Conservation (phyloP, 2,329 filamentous ascomycete species). For the Pyrenophora seminiperda region DNA sequence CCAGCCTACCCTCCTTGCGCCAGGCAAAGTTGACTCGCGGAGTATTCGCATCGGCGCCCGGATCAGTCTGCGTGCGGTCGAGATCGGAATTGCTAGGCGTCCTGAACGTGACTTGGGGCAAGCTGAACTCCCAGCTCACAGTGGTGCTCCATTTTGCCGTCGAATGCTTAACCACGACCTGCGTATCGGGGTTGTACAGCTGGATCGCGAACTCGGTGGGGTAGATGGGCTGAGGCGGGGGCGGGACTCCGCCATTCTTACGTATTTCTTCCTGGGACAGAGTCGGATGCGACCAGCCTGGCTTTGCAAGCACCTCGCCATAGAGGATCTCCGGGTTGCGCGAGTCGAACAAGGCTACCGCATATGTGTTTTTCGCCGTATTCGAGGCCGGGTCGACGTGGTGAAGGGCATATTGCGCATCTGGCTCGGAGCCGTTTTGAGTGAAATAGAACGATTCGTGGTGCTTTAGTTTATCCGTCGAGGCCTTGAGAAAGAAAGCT, state of each 20-base stretch:
- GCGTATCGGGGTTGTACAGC: conserved; percentile 92
- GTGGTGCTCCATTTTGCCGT: conserved; percentile 79
- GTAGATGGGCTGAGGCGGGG: conserved; percentile 71
- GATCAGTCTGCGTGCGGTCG: conserved; percentile 72
- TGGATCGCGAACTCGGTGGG: conserved; percentile 82
- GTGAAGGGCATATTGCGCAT: conserved; percentile 79
- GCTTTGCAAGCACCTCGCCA: conserved; percentile 81
- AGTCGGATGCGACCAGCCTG: conserved; percentile 82
- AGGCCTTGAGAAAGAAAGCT: conserved; percentile 66
- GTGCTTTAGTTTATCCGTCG: conserved; percentile 57
- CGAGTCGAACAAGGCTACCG: conserved; percentile 81
- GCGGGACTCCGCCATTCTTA: conserved; percentile 67
- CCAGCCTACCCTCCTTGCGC: conserved; percentile 84
- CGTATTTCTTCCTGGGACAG: conserved; percentile 82
- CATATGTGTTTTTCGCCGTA: conserved; percentile 80
- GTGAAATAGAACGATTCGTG: conserved; percentile 61
- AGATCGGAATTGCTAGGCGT: conserved; percentile 77
- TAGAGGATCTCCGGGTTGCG: conserved; percentile 81
- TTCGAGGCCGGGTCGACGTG: conserved; percentile 73
- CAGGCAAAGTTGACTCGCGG: conserved; percentile 85
- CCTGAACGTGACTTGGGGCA: conserved; percentile 84
- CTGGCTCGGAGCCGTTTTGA: conserved; percentile 79
- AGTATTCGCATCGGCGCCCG: conserved; percentile 56
- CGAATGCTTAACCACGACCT: conserved; percentile 71
- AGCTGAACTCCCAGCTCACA: conserved; percentile 87